Evolutionary conservation across 441 rosid genomes (phyloP).

Genomic region (Raphanus hybrid): DNA sequence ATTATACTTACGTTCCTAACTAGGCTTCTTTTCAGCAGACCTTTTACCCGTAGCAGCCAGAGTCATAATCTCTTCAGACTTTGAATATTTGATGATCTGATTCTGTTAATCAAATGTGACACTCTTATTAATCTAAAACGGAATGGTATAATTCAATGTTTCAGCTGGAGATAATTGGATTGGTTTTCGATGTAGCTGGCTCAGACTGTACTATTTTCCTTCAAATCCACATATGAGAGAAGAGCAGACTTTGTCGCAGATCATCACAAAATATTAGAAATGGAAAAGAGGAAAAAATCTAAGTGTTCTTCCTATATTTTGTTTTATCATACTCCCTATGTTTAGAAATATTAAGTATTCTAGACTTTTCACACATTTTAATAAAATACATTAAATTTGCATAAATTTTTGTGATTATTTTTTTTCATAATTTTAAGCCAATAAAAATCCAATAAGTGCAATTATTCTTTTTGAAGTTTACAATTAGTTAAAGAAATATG

Average conservation of each 20-base stretch:
- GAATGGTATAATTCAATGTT: neutral
- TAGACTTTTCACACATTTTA: no score
- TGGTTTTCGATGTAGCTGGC: no score
- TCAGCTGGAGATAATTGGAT: neutral
- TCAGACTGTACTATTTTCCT: neutral
- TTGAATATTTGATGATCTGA: neutral
- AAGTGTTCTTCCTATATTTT: neutral
- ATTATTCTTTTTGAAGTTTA: no score
- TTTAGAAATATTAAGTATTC: no score
- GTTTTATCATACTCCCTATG: neutral
- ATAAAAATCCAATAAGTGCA: no score
- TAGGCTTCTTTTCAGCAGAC: slow-evolving; percentile 7
- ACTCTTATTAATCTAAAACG: neutral
- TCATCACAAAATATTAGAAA: neutral
- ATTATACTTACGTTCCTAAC: neutral
- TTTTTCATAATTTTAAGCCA: no score
- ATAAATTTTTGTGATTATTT: no score
- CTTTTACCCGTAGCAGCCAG: neutral
- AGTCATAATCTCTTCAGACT: neutral
- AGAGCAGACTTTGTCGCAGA: neutral
- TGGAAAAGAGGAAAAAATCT: neutral
- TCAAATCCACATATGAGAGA: neutral
- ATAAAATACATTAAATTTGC: no score
- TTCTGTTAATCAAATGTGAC: neutral
- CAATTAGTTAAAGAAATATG: no score